phyloP scores from a whole-genome alignment of 169 alveolate species.

The Fabrea salina region DNA sequence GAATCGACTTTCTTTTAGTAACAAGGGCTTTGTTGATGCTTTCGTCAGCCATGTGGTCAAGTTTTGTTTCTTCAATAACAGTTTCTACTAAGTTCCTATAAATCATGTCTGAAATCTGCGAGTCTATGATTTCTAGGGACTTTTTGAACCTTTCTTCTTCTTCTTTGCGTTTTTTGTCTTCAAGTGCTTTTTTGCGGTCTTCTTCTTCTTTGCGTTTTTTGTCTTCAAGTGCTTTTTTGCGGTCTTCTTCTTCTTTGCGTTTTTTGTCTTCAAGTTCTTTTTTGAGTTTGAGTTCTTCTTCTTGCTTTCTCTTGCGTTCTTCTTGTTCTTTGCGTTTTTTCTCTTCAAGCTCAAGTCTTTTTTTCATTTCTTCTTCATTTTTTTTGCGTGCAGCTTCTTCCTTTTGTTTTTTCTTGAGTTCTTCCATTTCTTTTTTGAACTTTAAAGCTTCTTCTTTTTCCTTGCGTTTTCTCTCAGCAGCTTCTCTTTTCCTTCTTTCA shows the following conservation, averaged over 20 bases:
- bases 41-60: not conserved
- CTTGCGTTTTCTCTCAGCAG: too few species aligned
- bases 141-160: not conserved
- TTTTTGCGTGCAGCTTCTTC: not conserved
- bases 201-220: not conserved
- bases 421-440: not conserved
- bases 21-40: not conserved
- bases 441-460: not conserved
- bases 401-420: not conserved
- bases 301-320: not conserved
- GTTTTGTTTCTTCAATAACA: not conserved
- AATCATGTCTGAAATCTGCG: not conserved
- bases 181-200: not conserved
- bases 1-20: not conserved
- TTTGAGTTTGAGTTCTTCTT: not conserved
- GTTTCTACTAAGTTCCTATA: not conserved
- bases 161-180: not conserved
- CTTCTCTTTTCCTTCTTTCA: too few species aligned
- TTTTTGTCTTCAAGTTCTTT: too few species aligned
- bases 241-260: too few species aligned
- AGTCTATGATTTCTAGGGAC: not conserved
- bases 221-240: not conserved
- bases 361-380: not conserved
- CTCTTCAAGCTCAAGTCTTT: not conserved
- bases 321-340: not conserved